Evolutionary conservation across 2,329 filamentous ascomycete species (phyloP).

Genomic region (Sporothrix variecibatus): DNA sequence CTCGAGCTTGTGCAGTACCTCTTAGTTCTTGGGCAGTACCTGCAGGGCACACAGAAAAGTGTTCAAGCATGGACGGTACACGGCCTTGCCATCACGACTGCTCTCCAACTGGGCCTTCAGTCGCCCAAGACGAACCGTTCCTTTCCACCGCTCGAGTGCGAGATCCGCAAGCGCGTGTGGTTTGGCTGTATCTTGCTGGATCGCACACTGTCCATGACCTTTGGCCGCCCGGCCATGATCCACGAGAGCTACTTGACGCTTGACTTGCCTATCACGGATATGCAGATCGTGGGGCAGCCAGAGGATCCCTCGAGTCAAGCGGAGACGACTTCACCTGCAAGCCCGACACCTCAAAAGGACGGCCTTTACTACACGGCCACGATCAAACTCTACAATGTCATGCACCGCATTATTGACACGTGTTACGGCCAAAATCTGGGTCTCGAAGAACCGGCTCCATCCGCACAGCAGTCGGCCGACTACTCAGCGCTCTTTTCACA

Average conservation of each 20-base stretch:
- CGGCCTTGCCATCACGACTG: conserved; percentile 53
- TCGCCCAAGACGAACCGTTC: conserved; percentile 41
- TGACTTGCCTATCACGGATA: conserved; percentile 37
- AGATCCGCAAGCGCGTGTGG: conserved; percentile 53
- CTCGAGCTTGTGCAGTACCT: conserved; percentile 50
- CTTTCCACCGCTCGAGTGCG: conserved; percentile 46
- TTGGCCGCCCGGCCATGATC: conserved; percentile 51
- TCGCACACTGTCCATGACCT: conserved; percentile 51
- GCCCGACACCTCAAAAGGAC: conserved; percentile 19
- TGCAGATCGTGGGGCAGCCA: conserved; percentile 10
- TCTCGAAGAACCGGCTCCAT: conserved; percentile 32
- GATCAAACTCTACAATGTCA: conserved; percentile 41
- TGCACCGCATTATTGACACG: conserved; percentile 43
- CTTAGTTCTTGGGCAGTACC: conserved; percentile 52
- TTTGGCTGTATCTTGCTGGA: conserved; percentile 52
- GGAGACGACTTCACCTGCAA: background rate
- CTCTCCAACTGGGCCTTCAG: conserved; percentile 55
- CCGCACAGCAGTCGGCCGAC: conserved; percentile 25
- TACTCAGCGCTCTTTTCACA: conserved; percentile 38
- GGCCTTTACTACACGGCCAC: conserved; percentile 40
- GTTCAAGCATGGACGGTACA: conserved; percentile 57
- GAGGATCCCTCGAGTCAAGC: background rate
- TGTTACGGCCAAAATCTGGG: conserved; percentile 50
- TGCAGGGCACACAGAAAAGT: conserved; percentile 56
- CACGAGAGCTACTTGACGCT: conserved; percentile 47